Evolutionary conservation across 495 filamentous ascomycete genomes (phyloP).

Genomic region (Astrothelium macrocarpum): DNA sequence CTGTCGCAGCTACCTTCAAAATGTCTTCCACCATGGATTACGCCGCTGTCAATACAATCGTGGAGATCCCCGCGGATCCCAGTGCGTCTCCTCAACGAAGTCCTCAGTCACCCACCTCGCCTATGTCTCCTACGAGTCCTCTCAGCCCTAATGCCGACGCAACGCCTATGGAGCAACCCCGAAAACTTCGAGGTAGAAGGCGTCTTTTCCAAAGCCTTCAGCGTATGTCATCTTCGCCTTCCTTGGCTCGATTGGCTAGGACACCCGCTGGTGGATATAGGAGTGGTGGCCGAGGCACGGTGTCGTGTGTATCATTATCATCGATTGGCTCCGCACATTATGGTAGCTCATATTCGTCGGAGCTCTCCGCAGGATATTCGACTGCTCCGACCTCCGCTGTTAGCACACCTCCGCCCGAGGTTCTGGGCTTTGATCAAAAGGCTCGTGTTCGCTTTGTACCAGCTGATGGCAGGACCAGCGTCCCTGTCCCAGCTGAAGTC

Average conservation of each 20-base stretch:
- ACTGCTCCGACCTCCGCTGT: slow-evolving; percentile 53
- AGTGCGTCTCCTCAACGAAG: background rate
- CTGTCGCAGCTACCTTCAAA: background rate
- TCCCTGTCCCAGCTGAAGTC: slow-evolving; percentile 58
- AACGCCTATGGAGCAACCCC: slow-evolving; percentile 4
- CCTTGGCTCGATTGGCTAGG: slow-evolving; percentile 55
- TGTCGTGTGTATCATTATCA: slow-evolving; percentile 79
- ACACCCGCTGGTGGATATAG: slow-evolving; percentile 48
- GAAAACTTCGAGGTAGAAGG: slow-evolving; percentile 62
- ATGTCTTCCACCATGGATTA: background rate
- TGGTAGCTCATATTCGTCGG: slow-evolving; percentile 50
- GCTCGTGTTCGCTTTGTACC: slow-evolving; percentile 44
- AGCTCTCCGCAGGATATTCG: slow-evolving; percentile 52
- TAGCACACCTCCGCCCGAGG: slow-evolving; percentile 35
- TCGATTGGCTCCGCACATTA: slow-evolving; percentile 35
- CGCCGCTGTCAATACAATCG: background rate
- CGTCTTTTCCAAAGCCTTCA: slow-evolving; percentile 70
- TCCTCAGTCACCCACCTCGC: background rate
- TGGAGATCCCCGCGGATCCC: background rate
- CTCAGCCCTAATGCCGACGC: background rate
- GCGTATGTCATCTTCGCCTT: slow-evolving; percentile 80
- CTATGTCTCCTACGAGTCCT: background rate
- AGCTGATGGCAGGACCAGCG: slow-evolving; percentile 38
- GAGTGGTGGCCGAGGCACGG: slow-evolving; percentile 58
- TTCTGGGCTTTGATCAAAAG: slow-evolving; percentile 31